Conservation (phyloP, 2,329 filamentous ascomycete genomes). For the Claviceps africana region DNA sequence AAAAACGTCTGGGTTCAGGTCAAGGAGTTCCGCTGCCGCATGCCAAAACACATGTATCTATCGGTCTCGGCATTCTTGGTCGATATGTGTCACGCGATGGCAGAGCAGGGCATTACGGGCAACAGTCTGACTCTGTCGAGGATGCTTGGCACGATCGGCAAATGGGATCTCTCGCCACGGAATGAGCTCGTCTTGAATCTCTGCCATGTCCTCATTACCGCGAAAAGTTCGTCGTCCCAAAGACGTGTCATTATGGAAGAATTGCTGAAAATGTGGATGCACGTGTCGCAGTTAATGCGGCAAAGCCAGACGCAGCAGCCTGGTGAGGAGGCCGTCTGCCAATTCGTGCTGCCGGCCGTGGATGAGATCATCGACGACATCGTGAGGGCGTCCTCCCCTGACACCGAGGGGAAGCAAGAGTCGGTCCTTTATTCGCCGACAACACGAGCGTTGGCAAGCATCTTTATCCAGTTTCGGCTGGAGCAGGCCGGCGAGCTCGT, state of each 20-base stretch:
- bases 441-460: constrained; percentile 13
- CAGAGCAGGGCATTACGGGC: constrained; percentile 7
- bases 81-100: constrained; percentile 8
- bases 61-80: constrained; percentile 11
- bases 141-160: constrained; percentile 14
- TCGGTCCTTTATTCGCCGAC: constrained; percentile 4
- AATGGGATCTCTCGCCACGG: constrained; percentile 14
- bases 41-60: constrained; percentile 17
- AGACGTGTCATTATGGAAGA: constrained; percentile 14
- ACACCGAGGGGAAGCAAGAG: background rate
- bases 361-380: constrained; percentile 15
- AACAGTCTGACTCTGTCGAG: constrained; percentile 14
- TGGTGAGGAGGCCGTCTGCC: constrained; percentile 2
- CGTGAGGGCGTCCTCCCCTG: background rate
- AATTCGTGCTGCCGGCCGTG: constrained; percentile 18
- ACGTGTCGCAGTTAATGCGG: constrained; percentile 21
- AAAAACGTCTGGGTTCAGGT: constrained; percentile 19
- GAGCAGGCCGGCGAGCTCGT: constrained; percentile 14
- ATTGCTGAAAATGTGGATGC: constrained; percentile 22
- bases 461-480: constrained; percentile 18
- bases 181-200: constrained; percentile 20
- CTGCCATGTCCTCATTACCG: constrained; percentile 14
- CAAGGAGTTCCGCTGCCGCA: constrained; percentile 11
- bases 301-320: constrained; percentile 10
- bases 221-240: constrained; percentile 5